phyloP scores from a whole-genome alignment of 2,329 filamentous ascomycete species.

The Parastagonospora nodorum region DNA sequence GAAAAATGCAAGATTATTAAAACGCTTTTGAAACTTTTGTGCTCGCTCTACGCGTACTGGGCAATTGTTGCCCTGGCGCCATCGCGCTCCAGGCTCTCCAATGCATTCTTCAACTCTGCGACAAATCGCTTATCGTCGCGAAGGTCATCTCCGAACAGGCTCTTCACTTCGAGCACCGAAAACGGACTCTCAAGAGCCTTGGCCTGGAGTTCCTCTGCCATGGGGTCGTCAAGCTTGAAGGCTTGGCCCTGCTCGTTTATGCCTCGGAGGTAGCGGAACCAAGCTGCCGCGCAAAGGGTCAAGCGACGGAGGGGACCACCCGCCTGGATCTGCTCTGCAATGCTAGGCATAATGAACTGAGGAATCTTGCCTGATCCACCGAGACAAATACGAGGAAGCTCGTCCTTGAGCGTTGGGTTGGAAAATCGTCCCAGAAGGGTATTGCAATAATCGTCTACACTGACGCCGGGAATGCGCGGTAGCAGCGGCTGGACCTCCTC shows the following conservation, averaged over 20 bases:
- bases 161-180: slow-evolving; percentile 21
- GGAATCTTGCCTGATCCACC: slow-evolving; percentile 38
- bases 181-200: slow-evolving; percentile 23
- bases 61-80: slow-evolving; percentile 28
- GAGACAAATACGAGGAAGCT: slow-evolving; percentile 36
- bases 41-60: slow-evolving; percentile 15
- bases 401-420: slow-evolving; percentile 35
- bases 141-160: slow-evolving; percentile 34
- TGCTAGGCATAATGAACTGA: slow-evolving; percentile 37
- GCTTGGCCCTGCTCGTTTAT: slow-evolving; percentile 28
- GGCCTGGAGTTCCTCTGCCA: slow-evolving; percentile 30
- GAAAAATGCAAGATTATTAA: not conserved
- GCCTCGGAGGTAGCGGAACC: slow-evolving; percentile 35
- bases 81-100: slow-evolving; percentile 24
- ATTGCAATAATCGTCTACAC: slow-evolving; percentile 33
- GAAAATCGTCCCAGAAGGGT: slow-evolving; percentile 33
- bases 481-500: slow-evolving; percentile 36
- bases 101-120: slow-evolving; percentile 26
- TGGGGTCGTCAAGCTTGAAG: slow-evolving; percentile 32
- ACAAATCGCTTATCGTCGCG: slow-evolving; percentile 33
- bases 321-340: slow-evolving; percentile 33
- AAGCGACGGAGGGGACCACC: slow-evolving; percentile 30
- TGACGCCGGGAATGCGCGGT: slow-evolving; percentile 32
- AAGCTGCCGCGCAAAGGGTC: slow-evolving; percentile 29
- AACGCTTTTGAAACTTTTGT: not conserved